Evolutionary conservation across 2,329 filamentous ascomycete genomes (phyloP), one percentile per base, ranked within the genome.

Genomic region (Spiromastix sp.): DNA sequence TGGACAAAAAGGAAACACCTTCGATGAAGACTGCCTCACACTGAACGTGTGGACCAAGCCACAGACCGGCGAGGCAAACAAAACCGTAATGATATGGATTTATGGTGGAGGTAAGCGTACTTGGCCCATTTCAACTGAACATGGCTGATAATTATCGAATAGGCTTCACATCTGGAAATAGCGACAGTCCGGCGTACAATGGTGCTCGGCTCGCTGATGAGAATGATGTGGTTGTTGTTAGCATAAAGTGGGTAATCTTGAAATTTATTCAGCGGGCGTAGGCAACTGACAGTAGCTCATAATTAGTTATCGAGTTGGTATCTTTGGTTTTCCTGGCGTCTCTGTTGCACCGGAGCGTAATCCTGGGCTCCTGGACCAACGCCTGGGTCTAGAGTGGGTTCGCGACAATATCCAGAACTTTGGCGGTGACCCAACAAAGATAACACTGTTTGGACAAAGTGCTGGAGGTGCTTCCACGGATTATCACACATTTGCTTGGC

Each of bases 211-310:
- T 69, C 30, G 64, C 61, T 3, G 53, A 56, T 3, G 48, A 59
- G 54, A 61, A 19, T 70, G 70, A 0, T 0, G 56, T 71, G 3
- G 62, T 74, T 30, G 61, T 57, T 2, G 57, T 68, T 5, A 51
- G 54, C 0, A 60, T 67, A 36, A 67, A 66, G 38, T 75, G 73
- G 48, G 5, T 48, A 51, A 4, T n/a, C n/a, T n/a, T n/a, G 67
- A 2, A 68, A 69, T 38, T 39, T 72, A 35, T 68, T 66, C 2
- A 72, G 69, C 0, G 48, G 60, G 26, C 67, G 69, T 32, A 49
- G 72, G n/a, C 56, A 60, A 3, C 50, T 69, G n/a, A n/a, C n/a
- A n/a, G n/a, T n/a, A n/a, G n/a, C n/a, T n/a, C n/a, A n/a, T n/a
- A n/a, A n/a, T n/a, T 51, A 61, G 64, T 53, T 71, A 65, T 41